These are phyloP conservation scores for Dipteronia dyeriana DNA, from an alignment of 345 rosid species.

Conservation along the genomic window DNA sequence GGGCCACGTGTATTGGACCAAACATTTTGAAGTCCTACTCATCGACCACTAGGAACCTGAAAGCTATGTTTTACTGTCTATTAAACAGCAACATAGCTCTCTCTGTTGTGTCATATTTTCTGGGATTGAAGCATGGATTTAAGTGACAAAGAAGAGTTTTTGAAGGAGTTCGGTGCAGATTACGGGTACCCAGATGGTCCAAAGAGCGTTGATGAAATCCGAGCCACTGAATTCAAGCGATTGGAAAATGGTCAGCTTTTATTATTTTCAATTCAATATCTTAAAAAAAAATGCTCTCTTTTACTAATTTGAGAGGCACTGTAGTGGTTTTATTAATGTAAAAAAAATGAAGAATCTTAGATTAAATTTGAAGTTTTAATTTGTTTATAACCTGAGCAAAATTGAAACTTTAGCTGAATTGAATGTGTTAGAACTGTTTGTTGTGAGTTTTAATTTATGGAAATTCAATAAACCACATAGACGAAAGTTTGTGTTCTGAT, in stretches of 20 bases:
- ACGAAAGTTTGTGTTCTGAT: slow-evolving; percentile 2
- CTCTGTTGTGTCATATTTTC: not conserved
- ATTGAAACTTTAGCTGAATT: not conserved
- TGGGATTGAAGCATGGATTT: not conserved
- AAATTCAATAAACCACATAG: not conserved
- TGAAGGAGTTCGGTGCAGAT: slow-evolving; percentile 61
- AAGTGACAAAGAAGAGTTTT: slow-evolving; percentile 55
- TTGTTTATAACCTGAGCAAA: not conserved
- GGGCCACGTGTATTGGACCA: not conserved
- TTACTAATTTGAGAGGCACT: not conserved
- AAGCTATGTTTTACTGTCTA: not conserved
- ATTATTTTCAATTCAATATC: not conserved
- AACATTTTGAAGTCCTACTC: not conserved
- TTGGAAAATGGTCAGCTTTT: slow-evolving; percentile 45
- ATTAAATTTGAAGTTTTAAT: not conserved
- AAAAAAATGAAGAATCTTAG: not conserved
- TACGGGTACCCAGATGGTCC: slow-evolving; percentile 87
- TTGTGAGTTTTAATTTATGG: too few relatives aligned
- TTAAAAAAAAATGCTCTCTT: not conserved
- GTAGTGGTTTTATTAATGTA: not conserved
- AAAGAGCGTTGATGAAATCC: slow-evolving; percentile 67
- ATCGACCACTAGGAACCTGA: not conserved
- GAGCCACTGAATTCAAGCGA: slow-evolving; percentile 84
- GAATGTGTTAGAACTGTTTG: too few relatives aligned
- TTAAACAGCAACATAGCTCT: not conserved